Percentiles rank a stretch among this genome's conserved stretches.
These are phyloP conservation scores for Mycena amicta DNA, from an alignment of 768 basidiomycete species.

Conservation along the genomic window DNA sequence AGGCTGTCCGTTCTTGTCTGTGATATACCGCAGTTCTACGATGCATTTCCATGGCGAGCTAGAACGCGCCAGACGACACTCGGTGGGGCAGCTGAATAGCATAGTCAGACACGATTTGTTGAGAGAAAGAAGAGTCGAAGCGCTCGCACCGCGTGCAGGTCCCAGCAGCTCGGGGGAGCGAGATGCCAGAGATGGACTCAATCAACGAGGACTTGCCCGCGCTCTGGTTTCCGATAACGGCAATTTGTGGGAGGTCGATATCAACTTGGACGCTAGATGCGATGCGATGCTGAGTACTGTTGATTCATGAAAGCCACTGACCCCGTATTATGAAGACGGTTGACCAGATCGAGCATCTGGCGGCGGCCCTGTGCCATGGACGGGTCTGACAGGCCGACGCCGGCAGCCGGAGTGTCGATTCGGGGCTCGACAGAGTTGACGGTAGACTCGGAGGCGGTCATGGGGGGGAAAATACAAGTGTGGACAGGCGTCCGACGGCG, in stretches of 20 bases:
- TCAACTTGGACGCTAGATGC: conserved; percentile 60
- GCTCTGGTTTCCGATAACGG: conserved; percentile 72
- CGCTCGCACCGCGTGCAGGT: conserved; percentile 67
- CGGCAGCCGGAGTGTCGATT: conserved; percentile 23
- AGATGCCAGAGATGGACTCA: conserved; percentile 75
- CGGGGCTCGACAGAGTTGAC: neutral
- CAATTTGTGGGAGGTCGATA: conserved; percentile 73
- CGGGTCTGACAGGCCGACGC: conserved; percentile 57
- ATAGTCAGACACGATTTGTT: neutral
- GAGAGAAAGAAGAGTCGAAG: neutral
- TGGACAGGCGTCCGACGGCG: neutral
- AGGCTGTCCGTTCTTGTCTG: conserved; percentile 40
- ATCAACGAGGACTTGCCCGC: conserved; percentile 80
- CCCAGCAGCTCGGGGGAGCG: conserved; percentile 66
- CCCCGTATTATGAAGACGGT: conserved; percentile 66
- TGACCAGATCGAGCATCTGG: conserved; percentile 59
- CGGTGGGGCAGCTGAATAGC: conserved; percentile 52
- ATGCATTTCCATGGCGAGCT: conserved; percentile 49
- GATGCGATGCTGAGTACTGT: neutral
- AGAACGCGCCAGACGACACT: conserved; percentile 52
- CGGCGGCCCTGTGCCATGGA: conserved; percentile 43
- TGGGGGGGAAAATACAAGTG: neutral
- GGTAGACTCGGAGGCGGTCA: neutral
- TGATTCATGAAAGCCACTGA: conserved; percentile 25
- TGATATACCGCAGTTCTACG: conserved; percentile 50